Evolutionary conservation across 2,329 filamentous ascomycete species (phyloP).

Genomic region (Cordyceps tenuipes): DNA sequence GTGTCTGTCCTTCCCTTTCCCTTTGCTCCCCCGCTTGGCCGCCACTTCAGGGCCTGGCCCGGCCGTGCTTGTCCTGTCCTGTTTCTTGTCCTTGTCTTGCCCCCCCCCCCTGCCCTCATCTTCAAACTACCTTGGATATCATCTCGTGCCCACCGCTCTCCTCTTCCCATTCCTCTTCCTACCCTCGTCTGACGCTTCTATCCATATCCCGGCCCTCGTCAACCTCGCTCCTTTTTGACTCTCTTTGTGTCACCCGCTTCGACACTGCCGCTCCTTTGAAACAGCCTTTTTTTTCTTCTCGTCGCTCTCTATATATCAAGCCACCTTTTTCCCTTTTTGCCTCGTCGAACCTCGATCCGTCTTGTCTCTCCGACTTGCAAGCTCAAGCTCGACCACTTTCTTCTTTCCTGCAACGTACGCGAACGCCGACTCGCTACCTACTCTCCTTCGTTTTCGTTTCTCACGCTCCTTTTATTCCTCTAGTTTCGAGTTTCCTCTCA

Average conservation of each 20-base stretch:
- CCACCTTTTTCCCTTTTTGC: slow-evolving; percentile 2
- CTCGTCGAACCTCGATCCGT: slow-evolving; percentile 1
- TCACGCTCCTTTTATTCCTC: slow-evolving; percentile 9
- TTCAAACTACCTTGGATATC: not conserved
- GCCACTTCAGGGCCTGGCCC: not conserved
- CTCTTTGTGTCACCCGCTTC: slow-evolving; percentile 8
- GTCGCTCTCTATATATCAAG: slow-evolving; percentile 12
- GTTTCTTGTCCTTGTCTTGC: not conserved
- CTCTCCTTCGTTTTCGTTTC: slow-evolving; percentile 4
- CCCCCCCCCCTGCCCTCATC: not conserved
- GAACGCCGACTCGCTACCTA: slow-evolving; percentile 9
- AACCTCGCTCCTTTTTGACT: slow-evolving; percentile 12
- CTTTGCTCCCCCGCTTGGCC: not conserved
- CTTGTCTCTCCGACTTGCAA: slow-evolving; percentile 1
- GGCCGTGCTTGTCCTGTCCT: not conserved
- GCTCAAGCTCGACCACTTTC: slow-evolving; percentile 3
- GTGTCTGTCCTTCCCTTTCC: not conserved
- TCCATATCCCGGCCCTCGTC: slow-evolving; percentile 8
- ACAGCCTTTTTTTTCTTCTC: slow-evolving; percentile 9
- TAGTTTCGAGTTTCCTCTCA: slow-evolving; percentile 6
- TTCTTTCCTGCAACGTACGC: slow-evolving; percentile 11
- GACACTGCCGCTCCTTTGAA: slow-evolving; percentile 15
- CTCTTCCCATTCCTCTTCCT: slow-evolving; percentile 1
- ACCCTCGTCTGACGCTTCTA: slow-evolving; percentile 4
- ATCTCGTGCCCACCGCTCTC: slow-evolving; percentile 8